phyloP scores from a whole-genome alignment of 129 eudicot genomes.

The Heracleum sosnowskyi region DNA sequence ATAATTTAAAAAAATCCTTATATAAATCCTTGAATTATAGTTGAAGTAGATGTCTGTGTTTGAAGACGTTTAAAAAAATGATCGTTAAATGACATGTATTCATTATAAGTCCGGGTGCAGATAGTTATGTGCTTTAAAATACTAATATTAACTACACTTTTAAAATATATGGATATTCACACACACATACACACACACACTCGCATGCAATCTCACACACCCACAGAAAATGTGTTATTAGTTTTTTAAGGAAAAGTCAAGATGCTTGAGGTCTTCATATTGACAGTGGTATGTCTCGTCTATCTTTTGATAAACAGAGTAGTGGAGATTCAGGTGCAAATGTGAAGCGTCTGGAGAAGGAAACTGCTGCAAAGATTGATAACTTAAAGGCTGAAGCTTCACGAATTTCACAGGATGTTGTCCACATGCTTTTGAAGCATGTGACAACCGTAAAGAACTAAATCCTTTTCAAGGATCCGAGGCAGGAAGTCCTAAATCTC shows the following conservation, averaged over 20 bases:
- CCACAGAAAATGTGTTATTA: background rate
- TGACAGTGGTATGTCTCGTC: background rate
- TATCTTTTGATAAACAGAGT: slow-evolving; percentile 32
- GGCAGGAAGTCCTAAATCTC: background rate
- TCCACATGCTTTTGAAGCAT: slow-evolving; percentile 64
- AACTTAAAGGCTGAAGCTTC: slow-evolving; percentile 48
- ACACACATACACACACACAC: background rate
- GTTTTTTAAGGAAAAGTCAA: background rate
- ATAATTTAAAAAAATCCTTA: too few relatives aligned
- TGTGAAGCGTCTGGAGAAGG: slow-evolving; percentile 72
- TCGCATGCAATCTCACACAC: background rate
- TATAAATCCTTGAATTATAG: too few relatives aligned
- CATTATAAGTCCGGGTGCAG: background rate
- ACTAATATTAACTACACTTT: too few relatives aligned
- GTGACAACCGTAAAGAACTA: slow-evolving; percentile 55
- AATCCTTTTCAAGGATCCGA: slow-evolving; percentile 6
- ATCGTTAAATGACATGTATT: background rate
- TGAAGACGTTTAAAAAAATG: background rate
- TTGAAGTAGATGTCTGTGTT: too few relatives aligned
- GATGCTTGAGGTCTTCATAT: background rate
- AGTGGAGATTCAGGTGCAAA: slow-evolving; percentile 91
- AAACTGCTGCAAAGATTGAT: slow-evolving; percentile 58
- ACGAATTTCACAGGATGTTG: slow-evolving; percentile 59
- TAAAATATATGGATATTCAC: background rate
- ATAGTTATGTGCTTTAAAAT: too few relatives aligned